Percentiles rank a stretch among this genome's conserved stretches.
Evolutionary conservation across 345 rosid genomes (phyloP).

Genomic region (Citrus sinensis): DNA sequence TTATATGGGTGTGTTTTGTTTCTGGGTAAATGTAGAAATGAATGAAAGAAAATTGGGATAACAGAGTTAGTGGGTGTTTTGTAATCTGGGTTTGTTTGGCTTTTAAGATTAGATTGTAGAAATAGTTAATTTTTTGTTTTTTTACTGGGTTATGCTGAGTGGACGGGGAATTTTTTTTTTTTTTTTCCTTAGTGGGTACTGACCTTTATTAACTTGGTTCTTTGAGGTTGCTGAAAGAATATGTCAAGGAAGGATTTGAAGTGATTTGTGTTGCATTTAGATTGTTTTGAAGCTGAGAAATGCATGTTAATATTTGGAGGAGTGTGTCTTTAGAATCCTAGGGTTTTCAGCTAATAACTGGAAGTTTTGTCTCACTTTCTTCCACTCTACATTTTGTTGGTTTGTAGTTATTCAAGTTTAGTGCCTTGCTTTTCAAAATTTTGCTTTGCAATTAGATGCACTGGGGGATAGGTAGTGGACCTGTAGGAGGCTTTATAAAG

Average conservation of each 20-base stretch:
- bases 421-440: neutral
- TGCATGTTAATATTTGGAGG: neutral
- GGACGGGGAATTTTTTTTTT: neutral
- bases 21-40: neutral
- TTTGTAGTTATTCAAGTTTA: neutral
- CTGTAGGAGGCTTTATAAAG: neutral
- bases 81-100: neutral
- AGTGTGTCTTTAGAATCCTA: neutral
- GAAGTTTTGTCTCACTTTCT: neutral
- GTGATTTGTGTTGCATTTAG: neutral
- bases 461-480: neutral
- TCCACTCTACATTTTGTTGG: neutral
- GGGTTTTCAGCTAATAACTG: neutral
- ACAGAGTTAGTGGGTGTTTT: neutral
- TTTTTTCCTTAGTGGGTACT: neutral
- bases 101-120: neutral
- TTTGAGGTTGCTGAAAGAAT: neutral
- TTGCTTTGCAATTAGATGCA: neutral
- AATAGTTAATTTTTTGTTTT: neutral
- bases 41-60: neutral
- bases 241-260: neutral
- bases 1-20: no score
- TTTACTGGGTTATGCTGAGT: neutral
- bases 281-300: slow-evolving; percentile 1
- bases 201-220: neutral